A percentile compares a stretch with the other conserved stretches of the same genome.
Conservation (phyloP, 345 rosid genomes). For the Rhizophora apiculata region DNA sequence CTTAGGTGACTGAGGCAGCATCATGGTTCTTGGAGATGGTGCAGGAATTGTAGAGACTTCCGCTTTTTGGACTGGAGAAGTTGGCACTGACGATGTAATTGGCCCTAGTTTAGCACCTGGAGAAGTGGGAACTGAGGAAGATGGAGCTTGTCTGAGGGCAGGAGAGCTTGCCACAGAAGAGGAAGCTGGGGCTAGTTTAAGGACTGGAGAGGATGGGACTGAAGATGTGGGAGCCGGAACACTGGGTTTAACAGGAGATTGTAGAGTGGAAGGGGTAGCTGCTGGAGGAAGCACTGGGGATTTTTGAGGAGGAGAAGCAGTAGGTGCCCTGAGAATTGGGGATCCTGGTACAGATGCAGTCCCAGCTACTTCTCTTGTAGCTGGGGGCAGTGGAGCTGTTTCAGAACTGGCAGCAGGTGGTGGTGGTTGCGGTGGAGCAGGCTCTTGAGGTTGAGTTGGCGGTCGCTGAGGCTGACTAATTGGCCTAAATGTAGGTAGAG, state of each 20-base stretch:
- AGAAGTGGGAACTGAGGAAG: constrained; percentile 33
- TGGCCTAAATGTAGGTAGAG: constrained; percentile 38
- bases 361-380: background rate
- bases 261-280: too few species aligned
- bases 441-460: constrained; percentile 20
- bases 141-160: constrained; percentile 1
- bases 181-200: constrained; percentile 5
- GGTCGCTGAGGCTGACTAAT: constrained; percentile 24
- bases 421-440: constrained; percentile 15
- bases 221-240: background rate
- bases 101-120: constrained; percentile 27
- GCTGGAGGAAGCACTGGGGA: background rate
- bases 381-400: constrained; percentile 27
- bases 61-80: constrained; percentile 6
- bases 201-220: constrained; percentile 4
- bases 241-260: too few species aligned
- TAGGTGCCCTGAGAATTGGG: constrained; percentile 10
- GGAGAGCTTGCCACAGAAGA: constrained; percentile 15
- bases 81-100: constrained; percentile 6
- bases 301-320: constrained; percentile 9
- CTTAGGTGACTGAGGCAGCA: constrained; percentile 41
- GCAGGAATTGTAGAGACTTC: constrained; percentile 3
- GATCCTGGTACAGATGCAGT: constrained; percentile 8
- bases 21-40: constrained; percentile 17
- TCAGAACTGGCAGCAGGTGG: constrained; percentile 17